These are phyloP conservation scores for Meyerozyma elateridarum DNA, from an alignment of 1,139 yeast species.

Conservation along the genomic window DNA sequence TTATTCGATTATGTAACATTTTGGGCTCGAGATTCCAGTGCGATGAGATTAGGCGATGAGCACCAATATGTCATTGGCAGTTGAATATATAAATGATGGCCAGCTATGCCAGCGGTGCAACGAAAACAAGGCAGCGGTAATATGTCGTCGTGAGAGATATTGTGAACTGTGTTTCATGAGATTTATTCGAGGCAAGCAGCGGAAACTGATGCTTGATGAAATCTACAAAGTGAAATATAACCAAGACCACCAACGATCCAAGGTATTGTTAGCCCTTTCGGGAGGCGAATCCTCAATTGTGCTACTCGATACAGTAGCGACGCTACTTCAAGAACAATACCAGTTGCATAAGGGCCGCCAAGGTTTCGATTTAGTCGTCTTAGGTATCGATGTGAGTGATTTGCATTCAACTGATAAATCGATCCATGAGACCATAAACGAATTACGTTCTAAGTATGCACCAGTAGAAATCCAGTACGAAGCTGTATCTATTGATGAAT, in stretches of 20 bases:
- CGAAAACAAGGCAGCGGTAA: constrained; percentile 37
- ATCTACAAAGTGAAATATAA: constrained; percentile 65
- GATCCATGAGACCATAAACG: constrained; percentile 16
- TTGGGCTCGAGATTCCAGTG: too few relatives aligned
- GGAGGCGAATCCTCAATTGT: constrained; percentile 66
- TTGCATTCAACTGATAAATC: constrained; percentile 14
- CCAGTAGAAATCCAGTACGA: constrained; percentile 29
- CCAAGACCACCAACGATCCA: constrained; percentile 28
- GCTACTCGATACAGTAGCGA: constrained; percentile 59
- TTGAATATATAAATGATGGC: constrained; percentile 5
- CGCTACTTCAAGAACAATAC: constrained; percentile 57
- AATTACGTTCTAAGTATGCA: constrained; percentile 18
- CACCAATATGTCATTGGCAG: background rate
- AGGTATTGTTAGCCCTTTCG: constrained; percentile 56
- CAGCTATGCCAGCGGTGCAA: constrained; percentile 49
- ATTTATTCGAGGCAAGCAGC: constrained; percentile 72
- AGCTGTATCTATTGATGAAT: constrained; percentile 36
- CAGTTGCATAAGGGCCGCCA: constrained; percentile 56
- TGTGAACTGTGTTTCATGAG: constrained; percentile 68
- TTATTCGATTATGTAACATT: too few relatives aligned
- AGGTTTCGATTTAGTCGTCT: constrained; percentile 61
- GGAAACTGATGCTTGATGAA: constrained; percentile 70
- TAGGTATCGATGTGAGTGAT: constrained; percentile 45
- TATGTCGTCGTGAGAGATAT: constrained; percentile 66
- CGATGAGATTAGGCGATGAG: background rate